Evolutionary conservation across 257 asterid genomes (phyloP), one percentile per base, ranked within the genome.

Genomic region (Ehretia macrophylla): DNA sequence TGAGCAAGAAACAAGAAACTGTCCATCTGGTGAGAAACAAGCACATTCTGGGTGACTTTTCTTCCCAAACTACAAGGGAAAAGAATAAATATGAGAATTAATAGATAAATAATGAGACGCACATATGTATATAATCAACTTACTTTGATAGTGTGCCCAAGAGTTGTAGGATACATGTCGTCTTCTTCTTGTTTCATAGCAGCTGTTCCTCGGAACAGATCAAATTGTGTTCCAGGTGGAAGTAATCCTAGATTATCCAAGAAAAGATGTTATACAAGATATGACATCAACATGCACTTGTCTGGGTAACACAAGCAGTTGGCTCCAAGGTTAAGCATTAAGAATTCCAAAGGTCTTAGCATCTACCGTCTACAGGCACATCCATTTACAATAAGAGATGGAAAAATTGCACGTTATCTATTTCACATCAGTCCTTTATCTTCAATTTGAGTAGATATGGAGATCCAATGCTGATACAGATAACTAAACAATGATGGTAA

Each of bases 161-260:
- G 85, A 39, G 94, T 81, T 72, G 96, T 92, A 27, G 97, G 96
- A 66, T 78, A 83, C 85, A 78, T 82, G 66, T 92, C 99, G 68
- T 92, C 99, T 46, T 82, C 94, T 70, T 92, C 99, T 80, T 92
- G 99, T 64, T 92, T 88, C 99, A 92, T 86, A 66, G 99, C 95
- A 81, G 99, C 96, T 32, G 96, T 81, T 74, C 99, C 99, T 67
- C 96, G 79, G 68, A 92, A 92, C 46, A 92, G 72, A 75, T 92
- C 99, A 68, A 92, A 92, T 71, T 92, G 99, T 38, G 99, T 88
- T 72, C 99, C 97, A 59, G 99, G 97, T 65, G 99, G 99, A 65
- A 92, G 94, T 68, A 92, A 77, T 60, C 97, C 99, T 92, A 72
- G 72, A 45, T 54, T 62, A 37, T 55, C 65, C 71, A 65, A 64